A percentile compares a stretch with the other conserved stretches of the same genome.
Conservation (phyloP, 352 stramenopile genomes). For the Pythium dissimile region DNA sequence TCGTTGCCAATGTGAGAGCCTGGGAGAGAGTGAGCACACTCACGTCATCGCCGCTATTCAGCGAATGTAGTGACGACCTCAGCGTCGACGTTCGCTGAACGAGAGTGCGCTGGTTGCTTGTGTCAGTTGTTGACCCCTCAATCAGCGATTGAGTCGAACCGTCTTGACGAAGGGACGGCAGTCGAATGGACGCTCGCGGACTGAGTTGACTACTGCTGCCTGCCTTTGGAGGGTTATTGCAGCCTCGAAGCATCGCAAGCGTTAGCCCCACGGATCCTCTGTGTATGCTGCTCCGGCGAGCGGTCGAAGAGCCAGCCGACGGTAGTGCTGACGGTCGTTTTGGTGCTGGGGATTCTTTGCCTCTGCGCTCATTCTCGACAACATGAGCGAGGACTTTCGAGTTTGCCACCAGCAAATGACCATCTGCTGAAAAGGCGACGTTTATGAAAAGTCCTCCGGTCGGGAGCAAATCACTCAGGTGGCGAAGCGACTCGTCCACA, state of each 20-base stretch:
- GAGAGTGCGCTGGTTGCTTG: neutral
- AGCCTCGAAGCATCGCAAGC: slow-evolving; percentile 13
- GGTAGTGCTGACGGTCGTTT: neutral
- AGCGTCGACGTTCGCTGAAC: slow-evolving; percentile 2
- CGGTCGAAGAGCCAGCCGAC: neutral
- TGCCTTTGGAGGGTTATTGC: neutral
- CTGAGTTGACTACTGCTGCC: neutral
- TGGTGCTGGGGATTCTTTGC: neutral
- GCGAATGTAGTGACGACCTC: neutral
- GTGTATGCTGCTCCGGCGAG: slow-evolving; percentile 2
- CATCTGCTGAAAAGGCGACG: slow-evolving; percentile 2
- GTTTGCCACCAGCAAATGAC: slow-evolving; percentile 14
- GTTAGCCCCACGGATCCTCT: neutral
- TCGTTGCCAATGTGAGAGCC: neutral
- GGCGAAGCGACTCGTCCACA: neutral
- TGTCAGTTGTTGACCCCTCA: neutral
- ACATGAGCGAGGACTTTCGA: neutral
- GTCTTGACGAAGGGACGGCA: slow-evolving; percentile 12
- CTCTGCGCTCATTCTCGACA: slow-evolving; percentile 4
- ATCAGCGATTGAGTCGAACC: slow-evolving; percentile 1
- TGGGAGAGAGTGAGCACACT: slow-evolving; percentile 18
- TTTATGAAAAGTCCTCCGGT: slow-evolving; percentile 2
- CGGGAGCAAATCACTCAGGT: neutral
- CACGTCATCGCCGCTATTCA: neutral
- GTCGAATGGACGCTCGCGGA: neutral